Conservation (phyloP, 2,329 filamentous ascomycete species). For the Grosmannia huntii region DNA sequence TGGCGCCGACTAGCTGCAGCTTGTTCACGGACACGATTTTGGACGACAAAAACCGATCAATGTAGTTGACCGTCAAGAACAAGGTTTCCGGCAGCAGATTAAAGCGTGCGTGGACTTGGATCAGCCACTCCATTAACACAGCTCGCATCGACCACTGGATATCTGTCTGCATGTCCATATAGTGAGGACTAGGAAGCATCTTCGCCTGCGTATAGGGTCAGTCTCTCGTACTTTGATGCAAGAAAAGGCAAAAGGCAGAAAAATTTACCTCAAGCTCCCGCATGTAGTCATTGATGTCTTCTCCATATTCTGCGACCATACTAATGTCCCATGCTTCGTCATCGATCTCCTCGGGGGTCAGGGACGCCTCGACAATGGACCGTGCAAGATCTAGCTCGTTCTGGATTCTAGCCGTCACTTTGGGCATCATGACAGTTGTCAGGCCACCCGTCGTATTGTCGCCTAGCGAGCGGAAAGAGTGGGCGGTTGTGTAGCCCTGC, state of each 20-base stretch:
- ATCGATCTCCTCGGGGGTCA: conserved; percentile 62
- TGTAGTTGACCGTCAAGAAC: conserved; percentile 91
- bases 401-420: conserved; percentile 52
- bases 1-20: conserved; percentile 89
- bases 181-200: conserved; percentile 71
- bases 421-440: conserved; percentile 56
- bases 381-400: conserved; percentile 59
- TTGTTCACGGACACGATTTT: conserved; percentile 94
- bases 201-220: conserved; percentile 11
- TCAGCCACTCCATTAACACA: conserved; percentile 94
- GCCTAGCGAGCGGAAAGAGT: conserved; percentile 63
- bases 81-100: conserved; percentile 84
- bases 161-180: conserved; percentile 96
- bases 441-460: conserved; percentile 39
- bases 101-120: conserved; percentile 91
- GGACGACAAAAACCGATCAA: conserved; percentile 87
- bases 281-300: conserved; percentile 94
- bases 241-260: background rate
- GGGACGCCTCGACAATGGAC: conserved; percentile 51
- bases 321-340: conserved; percentile 89
- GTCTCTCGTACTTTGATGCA: background rate
- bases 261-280: conserved; percentile 64
- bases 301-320: conserved; percentile 94
- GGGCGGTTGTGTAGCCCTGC: conserved; percentile 65
- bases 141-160: conserved; percentile 99